Evolutionary conservation across 352 stramenopile species (phyloP), one percentile per base, ranked within the genome.

Genomic region (Lagenidium giganteum): DNA sequence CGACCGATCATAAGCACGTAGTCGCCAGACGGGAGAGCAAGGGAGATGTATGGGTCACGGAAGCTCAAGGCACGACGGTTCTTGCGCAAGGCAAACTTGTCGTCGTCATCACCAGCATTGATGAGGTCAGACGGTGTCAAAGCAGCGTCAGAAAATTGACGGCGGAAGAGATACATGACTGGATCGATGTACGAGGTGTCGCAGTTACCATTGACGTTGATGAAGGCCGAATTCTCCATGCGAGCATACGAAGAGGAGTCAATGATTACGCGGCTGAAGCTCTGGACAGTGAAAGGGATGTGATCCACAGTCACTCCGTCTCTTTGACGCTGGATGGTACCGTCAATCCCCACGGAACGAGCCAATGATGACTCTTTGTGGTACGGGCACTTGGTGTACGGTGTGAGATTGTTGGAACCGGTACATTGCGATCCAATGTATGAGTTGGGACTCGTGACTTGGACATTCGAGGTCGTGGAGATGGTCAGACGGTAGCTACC

Each of bases 401-500:
- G 59, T 8, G 28, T 30, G 16, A 61, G 20, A 1, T 33, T 50
- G 14, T 57, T 54, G 3, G 53, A 42, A 14, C 54, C 41, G 1
- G 48, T 40, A 46, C 76, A 88, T 25, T 88, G 73, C 20, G 56
- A 77, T 30, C 73, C 76, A 34, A 88, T 87, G 65, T 87, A 86
- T 36, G 46, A 72, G 13, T 55, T 57, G 2, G 68, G 68, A 1
- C 54, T 43, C 9, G 31, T 42, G 12, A 67, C 67, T 5, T 46
- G 57, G 23, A 86, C 47, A 1, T 46, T 42, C 3, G 54, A 57
- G 0, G 47, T 61, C 13, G 66, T 68, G 1, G 56, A 67, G 47
- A 87, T 63, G 0, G 73, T 86, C 11, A 86, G 48, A 8, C 67
- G 61, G 45, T 87, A 87, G 61, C 37, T 89, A 24, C 77, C 77